Conservation (phyloP, 257 asterid genomes). For the Solanum piurae region DNA sequence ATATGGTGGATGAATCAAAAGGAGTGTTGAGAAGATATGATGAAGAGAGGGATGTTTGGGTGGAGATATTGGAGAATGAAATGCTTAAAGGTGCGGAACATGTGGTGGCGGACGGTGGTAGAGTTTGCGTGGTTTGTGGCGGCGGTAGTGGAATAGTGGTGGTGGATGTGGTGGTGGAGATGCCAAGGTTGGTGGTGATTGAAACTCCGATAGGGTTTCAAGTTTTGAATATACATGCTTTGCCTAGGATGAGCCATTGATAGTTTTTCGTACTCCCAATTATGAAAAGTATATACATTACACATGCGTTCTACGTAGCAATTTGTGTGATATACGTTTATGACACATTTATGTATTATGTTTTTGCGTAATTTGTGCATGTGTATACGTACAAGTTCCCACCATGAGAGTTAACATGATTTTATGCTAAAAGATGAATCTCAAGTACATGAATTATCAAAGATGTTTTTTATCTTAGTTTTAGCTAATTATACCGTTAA, state of each 20-base stretch:
- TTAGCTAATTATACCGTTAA: no score
- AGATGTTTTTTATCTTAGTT: no score
- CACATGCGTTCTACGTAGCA: not conserved
- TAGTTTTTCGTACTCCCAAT: no score
- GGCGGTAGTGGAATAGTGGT: constrained; percentile 32
- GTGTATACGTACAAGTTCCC: no score
- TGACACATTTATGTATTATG: no score
- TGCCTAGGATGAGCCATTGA: constrained; percentile 43
- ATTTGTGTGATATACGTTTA: accelerated
- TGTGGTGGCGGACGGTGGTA: constrained; percentile 49
- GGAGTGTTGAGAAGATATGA: constrained; percentile 47
- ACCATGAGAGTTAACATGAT: not conserved
- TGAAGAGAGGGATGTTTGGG: constrained; percentile 42
- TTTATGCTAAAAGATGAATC: not conserved
- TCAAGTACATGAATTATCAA: not conserved
- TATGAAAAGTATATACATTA: not conserved
- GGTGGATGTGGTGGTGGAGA: constrained; percentile 52
- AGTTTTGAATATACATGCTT: constrained; percentile 36
- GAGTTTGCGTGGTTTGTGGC: constrained; percentile 43
- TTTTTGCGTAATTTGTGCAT: not conserved
- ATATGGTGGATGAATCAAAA: constrained; percentile 51
- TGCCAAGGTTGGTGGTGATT: constrained; percentile 37
- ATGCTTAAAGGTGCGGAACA: constrained; percentile 46
- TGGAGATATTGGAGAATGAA: constrained; percentile 21
- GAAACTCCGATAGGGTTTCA: constrained; percentile 45